Conservation (phyloP, 2,329 filamentous ascomycete genomes). For the Ascochyta fabae region DNA sequence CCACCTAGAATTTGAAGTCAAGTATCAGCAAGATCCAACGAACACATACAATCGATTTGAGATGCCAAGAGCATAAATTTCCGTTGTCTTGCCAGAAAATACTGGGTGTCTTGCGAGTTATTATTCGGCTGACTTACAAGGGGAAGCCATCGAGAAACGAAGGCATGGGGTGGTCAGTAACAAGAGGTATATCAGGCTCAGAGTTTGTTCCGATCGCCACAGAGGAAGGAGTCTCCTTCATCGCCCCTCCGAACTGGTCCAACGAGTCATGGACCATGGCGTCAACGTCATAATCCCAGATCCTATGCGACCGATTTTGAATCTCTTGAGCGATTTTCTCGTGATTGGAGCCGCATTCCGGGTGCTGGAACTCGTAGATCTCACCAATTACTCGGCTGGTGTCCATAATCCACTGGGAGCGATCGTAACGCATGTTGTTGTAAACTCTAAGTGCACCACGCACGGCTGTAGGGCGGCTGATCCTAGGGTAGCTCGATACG, state of each 20-base stretch:
- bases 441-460: slow-evolving; percentile 19
- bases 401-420: slow-evolving; percentile 19
- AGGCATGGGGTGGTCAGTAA: too few species aligned
- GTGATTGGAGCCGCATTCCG: slow-evolving; percentile 3
- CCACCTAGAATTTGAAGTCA: background rate
- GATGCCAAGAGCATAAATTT: too few species aligned
- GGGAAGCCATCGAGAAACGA: too few species aligned
- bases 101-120: too few species aligned
- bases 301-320: slow-evolving; percentile 17
- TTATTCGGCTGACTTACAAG: too few species aligned
- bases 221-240: background rate
- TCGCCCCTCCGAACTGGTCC: background rate
- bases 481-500: background rate
- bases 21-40: background rate
- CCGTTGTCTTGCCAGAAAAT: too few species aligned
- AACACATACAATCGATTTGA: too few species aligned
- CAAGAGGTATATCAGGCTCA: too few species aligned
- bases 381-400: slow-evolving; percentile 20
- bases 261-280: slow-evolving; percentile 10
- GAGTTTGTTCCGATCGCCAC: background rate
- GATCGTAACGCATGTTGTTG: slow-evolving; percentile 15
- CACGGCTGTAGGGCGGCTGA: slow-evolving; percentile 1
- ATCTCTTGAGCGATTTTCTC: slow-evolving; percentile 9
- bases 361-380: slow-evolving; percentile 20
- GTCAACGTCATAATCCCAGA: slow-evolving; percentile 23